Evolutionary conservation across 768 basidiomycete genomes (phyloP).

Genomic region (Leccinum olivaceopallidum): DNA sequence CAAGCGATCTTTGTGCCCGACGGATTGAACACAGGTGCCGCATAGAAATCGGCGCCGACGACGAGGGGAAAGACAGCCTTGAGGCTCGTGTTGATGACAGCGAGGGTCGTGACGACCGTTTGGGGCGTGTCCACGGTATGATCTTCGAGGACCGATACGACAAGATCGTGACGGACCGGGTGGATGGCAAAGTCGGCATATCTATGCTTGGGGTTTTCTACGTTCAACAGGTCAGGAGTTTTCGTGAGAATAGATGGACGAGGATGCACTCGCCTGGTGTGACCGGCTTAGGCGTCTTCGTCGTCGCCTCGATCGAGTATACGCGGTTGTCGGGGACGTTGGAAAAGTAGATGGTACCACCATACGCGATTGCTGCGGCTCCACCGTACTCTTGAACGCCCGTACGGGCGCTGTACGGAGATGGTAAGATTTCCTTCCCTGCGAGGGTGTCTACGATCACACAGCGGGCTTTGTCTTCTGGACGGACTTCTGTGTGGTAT

Average conservation of each 20-base stretch:
- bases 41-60: constrained; percentile 73
- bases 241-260: not conserved
- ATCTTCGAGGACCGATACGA: constrained; percentile 70
- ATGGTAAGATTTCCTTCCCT: constrained; percentile 50
- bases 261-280: constrained; percentile 52
- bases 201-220: constrained; percentile 8
- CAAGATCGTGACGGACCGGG: constrained; percentile 49
- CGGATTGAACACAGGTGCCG: constrained; percentile 56
- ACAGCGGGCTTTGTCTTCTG: constrained; percentile 38
- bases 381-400: constrained; percentile 77
- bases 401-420: constrained; percentile 55
- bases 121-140: constrained; percentile 49
- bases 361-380: constrained; percentile 52
- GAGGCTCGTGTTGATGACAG: constrained; percentile 50
- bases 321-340: constrained; percentile 53
- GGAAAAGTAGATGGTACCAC: constrained; percentile 58
- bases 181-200: constrained; percentile 55
- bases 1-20: constrained; percentile 60
- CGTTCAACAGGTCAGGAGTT: not conserved
- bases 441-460: constrained; percentile 44
- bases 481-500: constrained; percentile 61
- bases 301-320: constrained; percentile 38
- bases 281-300: constrained; percentile 44
- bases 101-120: constrained; percentile 51
- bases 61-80: constrained; percentile 47